These are phyloP conservation scores for Fusarium scirpi DNA, from an alignment of 2,329 filamentous ascomycete species.

Conservation along the genomic window DNA sequence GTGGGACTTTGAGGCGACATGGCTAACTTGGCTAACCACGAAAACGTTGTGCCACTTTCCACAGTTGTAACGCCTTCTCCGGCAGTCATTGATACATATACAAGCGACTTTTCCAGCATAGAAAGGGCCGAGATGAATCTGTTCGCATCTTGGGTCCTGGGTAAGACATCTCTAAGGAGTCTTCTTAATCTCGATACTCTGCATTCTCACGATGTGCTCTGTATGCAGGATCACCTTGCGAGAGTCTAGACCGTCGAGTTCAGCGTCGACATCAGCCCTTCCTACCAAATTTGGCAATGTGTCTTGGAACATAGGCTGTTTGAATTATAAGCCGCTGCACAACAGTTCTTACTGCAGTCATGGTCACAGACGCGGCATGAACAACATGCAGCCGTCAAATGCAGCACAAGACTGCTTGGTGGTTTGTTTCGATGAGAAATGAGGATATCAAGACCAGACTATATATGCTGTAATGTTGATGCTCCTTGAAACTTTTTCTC, in stretches of 20 bases:
- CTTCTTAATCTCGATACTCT: constrained; percentile 13
- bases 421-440: neutral
- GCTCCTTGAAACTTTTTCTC: neutral
- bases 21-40: constrained; percentile 33
- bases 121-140: neutral
- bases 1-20: constrained; percentile 35
- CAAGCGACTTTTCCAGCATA: neutral
- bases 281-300: constrained; percentile 37
- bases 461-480: neutral
- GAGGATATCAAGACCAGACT: neutral
- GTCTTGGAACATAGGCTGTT: constrained; percentile 29
- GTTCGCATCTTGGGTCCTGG: neutral
- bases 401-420: neutral
- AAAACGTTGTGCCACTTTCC: constrained; percentile 20
- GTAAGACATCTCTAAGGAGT: neutral
- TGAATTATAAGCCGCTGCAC: constrained; percentile 40
- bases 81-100: neutral
- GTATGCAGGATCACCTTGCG: constrained; percentile 9
- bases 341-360: constrained; percentile 35
- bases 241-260: constrained; percentile 42
- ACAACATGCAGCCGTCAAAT: constrained; percentile 21
- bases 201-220: constrained; percentile 17
- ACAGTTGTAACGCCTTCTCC: constrained; percentile 13
- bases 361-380: constrained; percentile 36
- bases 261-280: constrained; percentile 37